phyloP scores from a whole-genome alignment of 257 asterid genomes.

The Solanum chiquidenum region DNA sequence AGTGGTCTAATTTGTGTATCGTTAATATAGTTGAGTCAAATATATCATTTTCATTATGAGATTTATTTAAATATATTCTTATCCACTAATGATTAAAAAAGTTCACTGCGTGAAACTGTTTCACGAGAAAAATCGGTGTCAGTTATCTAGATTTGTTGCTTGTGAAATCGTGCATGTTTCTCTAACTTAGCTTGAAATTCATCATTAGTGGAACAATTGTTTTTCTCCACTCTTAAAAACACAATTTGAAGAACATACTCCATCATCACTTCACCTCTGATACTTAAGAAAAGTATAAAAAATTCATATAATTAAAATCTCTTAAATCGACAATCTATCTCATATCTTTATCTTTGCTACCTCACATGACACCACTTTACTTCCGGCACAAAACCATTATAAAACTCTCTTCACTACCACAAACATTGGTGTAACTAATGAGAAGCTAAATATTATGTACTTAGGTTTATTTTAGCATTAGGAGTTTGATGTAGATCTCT shows the following conservation, averaged over 20 bases:
- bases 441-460: neutral
- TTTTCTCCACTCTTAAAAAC: neutral
- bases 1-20: too few relatives aligned
- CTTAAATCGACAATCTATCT: neutral
- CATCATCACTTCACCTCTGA: neutral
- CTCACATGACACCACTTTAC: neutral
- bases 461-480: neutral
- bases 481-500: neutral
- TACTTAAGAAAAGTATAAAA: neutral
- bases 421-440: neutral
- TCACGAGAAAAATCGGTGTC: neutral
- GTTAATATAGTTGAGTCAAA: neutral
- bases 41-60: neutral
- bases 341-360: neutral
- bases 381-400: too few relatives aligned
- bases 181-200: too few relatives aligned
- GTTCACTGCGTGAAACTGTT: too few relatives aligned
- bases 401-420: too few relatives aligned
- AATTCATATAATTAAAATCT: neutral
- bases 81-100: neutral
- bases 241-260: neutral
- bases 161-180: neutral
- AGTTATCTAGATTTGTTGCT: neutral
- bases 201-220: neutral
- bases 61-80: neutral